These are phyloP conservation scores for Verticillium tricorpus DNA, from an alignment of 2,329 filamentous ascomycete species.

Conservation along the genomic window DNA sequence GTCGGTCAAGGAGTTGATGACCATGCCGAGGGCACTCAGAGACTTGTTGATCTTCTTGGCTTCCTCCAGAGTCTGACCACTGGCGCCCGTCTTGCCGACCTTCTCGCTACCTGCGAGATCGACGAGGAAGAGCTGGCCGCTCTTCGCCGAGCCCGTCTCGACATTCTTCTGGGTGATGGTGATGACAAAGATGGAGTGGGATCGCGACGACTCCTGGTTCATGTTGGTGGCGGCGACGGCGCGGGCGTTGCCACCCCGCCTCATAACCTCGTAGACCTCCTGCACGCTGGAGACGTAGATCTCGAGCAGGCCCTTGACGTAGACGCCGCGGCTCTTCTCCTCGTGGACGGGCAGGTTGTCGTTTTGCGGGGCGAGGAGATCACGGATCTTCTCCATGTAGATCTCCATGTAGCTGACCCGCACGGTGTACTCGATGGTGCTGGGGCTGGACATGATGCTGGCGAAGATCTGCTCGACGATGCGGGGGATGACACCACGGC, in stretches of 20 bases:
- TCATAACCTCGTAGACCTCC: slow-evolving; percentile 96
- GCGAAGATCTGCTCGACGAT: slow-evolving; percentile 98
- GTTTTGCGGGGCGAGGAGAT: slow-evolving; percentile 87
- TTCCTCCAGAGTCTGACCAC: slow-evolving; percentile 93
- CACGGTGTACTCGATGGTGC: slow-evolving; percentile 97
- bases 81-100: slow-evolving; percentile 96
- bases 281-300: slow-evolving; percentile 94
- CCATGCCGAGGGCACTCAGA: slow-evolving; percentile 95
- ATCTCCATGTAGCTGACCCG: slow-evolving; percentile 99
- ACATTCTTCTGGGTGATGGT: slow-evolving; percentile 97
- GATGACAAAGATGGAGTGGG: slow-evolving; percentile 96
- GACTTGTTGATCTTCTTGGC: slow-evolving; percentile 99
- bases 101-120: slow-evolving; percentile 98
- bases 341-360: slow-evolving; percentile 98
- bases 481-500: slow-evolving; percentile 91
- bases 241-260: slow-evolving; percentile 81
- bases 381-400: slow-evolving; percentile 97
- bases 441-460: slow-evolving; percentile 86
- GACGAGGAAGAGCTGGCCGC: slow-evolving; percentile 92
- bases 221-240: slow-evolving; percentile 97
- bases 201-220: slow-evolving; percentile 97
- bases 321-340: slow-evolving; percentile 92
- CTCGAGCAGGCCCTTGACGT: slow-evolving; percentile 91
- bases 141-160: slow-evolving; percentile 92
- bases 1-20: slow-evolving; percentile 95